Evolutionary conservation across 2,329 filamentous ascomycete genomes (phyloP), one percentile per base, ranked within the genome.

Genomic region (Bipolaris victoriae): DNA sequence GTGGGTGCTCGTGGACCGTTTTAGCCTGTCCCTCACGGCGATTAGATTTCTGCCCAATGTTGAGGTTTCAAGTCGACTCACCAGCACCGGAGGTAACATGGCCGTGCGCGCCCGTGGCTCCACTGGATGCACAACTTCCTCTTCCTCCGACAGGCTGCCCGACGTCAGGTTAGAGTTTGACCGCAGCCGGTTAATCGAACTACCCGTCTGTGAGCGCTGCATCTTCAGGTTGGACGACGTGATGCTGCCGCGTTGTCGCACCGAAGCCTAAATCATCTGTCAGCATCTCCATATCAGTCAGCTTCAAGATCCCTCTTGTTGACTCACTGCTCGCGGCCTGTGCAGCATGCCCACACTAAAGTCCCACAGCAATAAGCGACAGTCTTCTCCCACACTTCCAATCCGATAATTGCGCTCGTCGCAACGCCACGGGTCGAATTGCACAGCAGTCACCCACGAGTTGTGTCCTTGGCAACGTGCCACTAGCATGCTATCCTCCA

Each of bases 271-370:
- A 15, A 41, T 33, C 45, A 49, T 43, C 26, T 22, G 40, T 50
- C 44, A 54, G 37, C 20, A 26, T 48, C n/a, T 15, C 35, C 46
- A 13, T 35, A 18, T 24, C 33, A 22, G 33, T 26, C 33, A 16
- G 20, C 51, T 31, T 31, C 31, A 15, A 29, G 24, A 13, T 22
- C 18, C 16, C n/a, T 13, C 16, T 29, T 18, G 39, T 41, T 18
- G 39, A 45, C 52, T 57, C 80, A 92, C 90, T 65, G 86, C 89
- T 78, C 94, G 94, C 18, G 95, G 94, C 58, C 93, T 86, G 76
- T 96, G 91, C 68, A 99, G 83, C 94, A 98, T 98, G 67, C 92
- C 92, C 40, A 97, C 92, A 64, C 89, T 97, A 75, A 99, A 99
- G 79, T 99, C 95, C 95, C 95, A 99, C 11, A 99, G 81, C 57